A percentile compares a stretch with the other conserved stretches of the same genome.
phyloP scores from a whole-genome alignment of 2,329 filamentous ascomycete species.

The Scorias spongiosa region DNA sequence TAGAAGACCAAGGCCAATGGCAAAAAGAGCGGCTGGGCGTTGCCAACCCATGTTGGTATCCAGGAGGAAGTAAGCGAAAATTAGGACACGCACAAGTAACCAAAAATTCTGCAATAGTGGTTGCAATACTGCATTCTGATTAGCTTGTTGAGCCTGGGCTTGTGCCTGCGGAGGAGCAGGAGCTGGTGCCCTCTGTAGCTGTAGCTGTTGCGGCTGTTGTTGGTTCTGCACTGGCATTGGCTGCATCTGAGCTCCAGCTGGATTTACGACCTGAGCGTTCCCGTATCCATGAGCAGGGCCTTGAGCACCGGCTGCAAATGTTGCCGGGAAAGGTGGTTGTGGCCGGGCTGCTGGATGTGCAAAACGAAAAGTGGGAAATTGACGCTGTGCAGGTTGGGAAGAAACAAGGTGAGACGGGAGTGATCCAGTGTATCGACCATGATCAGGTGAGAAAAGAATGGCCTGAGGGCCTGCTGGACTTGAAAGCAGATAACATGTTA shows the following conservation, averaged over 20 bases:
- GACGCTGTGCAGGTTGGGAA: background rate
- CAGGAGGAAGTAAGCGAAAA: slow-evolving; percentile 44
- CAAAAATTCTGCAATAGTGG: slow-evolving; percentile 32
- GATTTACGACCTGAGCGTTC: too few species aligned
- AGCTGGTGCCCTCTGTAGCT: background rate
- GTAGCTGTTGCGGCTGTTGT: slow-evolving; percentile 2
- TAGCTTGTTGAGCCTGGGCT: slow-evolving; percentile 4
- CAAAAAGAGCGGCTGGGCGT: slow-evolving; percentile 26
- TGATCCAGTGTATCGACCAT: slow-evolving; percentile 15
- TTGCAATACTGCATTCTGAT: slow-evolving; percentile 11
- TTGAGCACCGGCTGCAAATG: background rate
- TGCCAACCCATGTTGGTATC: slow-evolving; percentile 29
- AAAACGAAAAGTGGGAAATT: background rate
- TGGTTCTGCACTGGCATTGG: background rate
- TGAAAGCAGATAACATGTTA: slow-evolving; percentile 27
- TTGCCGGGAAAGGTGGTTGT: background rate
- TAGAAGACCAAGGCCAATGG: slow-evolving; percentile 26
- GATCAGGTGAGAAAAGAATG: slow-evolving; percentile 25
- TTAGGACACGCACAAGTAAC: slow-evolving; percentile 42
- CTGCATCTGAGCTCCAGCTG: too few species aligned
- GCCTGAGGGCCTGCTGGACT: slow-evolving; percentile 31
- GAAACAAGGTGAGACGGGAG: background rate
- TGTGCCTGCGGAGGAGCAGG: slow-evolving; percentile 1
- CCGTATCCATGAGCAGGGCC: background rate
- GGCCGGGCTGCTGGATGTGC: background rate